These are phyloP conservation scores for Wickerhamomyces pijperi DNA, from an alignment of 805 yeast genomes.

Conservation along the genomic window DNA sequence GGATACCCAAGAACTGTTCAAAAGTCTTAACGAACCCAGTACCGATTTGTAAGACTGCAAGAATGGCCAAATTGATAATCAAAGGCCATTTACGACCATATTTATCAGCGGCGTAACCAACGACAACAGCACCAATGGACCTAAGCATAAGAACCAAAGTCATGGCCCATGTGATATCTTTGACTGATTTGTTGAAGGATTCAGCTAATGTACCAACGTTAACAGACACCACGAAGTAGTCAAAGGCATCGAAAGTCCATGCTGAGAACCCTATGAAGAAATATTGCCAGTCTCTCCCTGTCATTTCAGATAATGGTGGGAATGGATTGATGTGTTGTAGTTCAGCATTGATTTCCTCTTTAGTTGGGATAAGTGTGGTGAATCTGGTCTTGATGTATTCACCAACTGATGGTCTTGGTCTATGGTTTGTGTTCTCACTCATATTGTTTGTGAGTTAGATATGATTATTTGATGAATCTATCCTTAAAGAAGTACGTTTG, in stretches of 20 bases:
- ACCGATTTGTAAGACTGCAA: constrained; percentile 47
- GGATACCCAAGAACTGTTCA: constrained; percentile 46
- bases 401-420: neutral
- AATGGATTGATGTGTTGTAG: constrained; percentile 48
- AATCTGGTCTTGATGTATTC: constrained; percentile 27
- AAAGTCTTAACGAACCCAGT: constrained; percentile 50
- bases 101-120: constrained; percentile 49
- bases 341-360: constrained; percentile 24
- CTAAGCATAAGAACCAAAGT: constrained; percentile 60
- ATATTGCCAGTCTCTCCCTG: constrained; percentile 41
- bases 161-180: constrained; percentile 44
- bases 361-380: constrained; percentile 38
- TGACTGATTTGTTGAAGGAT: constrained; percentile 32
- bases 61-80: constrained; percentile 30
- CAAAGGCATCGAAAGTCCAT: constrained; percentile 62
- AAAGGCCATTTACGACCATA: constrained; percentile 54
- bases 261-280: constrained; percentile 41
- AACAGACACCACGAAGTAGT: constrained; percentile 46
- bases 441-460: too few species aligned
- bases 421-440: too few species aligned
- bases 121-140: constrained; percentile 53
- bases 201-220: constrained; percentile 37
- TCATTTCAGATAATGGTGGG: constrained; percentile 38
- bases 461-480: too few species aligned
- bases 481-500: too few species aligned